phyloP scores from a whole-genome alignment of 2,329 filamentous ascomycete genomes.

The Neonectria hederae region DNA sequence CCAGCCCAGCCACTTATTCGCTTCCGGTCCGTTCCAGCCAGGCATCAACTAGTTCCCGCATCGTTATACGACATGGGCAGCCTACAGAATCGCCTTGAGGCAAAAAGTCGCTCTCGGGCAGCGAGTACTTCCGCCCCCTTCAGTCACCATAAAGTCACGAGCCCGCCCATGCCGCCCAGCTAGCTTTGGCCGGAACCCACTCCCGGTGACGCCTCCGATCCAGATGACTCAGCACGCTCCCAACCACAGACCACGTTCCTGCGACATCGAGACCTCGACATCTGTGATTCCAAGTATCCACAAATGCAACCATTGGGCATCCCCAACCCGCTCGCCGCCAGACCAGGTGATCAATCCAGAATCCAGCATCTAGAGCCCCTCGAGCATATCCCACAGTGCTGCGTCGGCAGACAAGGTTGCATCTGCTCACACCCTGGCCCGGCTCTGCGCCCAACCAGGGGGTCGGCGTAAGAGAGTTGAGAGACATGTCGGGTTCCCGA shows the following conservation, averaged over 20 bases:
- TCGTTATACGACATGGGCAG: neutral
- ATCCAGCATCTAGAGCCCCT: conserved; percentile 29
- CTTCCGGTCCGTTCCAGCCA: neutral
- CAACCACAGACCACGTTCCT: conserved; percentile 36
- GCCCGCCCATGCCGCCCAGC: neutral
- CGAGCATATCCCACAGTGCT: conserved; percentile 3
- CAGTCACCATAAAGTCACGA: conserved; percentile 5
- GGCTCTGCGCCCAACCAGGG: neutral
- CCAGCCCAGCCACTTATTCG: neutral
- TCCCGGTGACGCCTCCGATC: conserved; percentile 1
- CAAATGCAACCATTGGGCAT: conserved; percentile 40
- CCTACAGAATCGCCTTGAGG: neutral
- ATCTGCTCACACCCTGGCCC: neutral
- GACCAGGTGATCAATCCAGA: conserved; percentile 18
- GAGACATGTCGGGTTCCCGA: conserved; percentile 20
- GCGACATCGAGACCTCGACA: conserved; percentile 39
- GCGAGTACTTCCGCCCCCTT: neutral
- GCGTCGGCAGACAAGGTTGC: neutral
- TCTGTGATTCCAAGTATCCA: conserved; percentile 40
- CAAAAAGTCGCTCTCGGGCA: neutral
- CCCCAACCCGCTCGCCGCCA: conserved; percentile 20
- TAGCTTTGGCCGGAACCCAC: neutral
- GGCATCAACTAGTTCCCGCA: neutral
- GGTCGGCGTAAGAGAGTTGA: conserved; percentile 9
- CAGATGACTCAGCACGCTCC: conserved; percentile 38